Conservation (phyloP, 2,329 filamentous ascomycete genomes). For the Mollisiaceae sp. region DNA sequence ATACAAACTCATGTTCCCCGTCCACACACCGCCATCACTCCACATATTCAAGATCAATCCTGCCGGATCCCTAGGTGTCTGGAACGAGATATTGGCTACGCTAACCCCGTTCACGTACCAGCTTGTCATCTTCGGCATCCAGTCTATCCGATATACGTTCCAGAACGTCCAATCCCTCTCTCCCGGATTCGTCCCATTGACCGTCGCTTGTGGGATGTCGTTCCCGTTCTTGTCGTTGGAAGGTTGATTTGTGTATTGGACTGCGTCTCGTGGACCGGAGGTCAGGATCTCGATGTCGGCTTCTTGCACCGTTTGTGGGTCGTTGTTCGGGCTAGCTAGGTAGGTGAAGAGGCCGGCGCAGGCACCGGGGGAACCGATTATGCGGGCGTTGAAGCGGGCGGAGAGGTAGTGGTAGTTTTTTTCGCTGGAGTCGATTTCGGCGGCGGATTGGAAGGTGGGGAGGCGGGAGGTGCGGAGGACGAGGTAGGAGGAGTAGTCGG, state of each 20-base stretch:
- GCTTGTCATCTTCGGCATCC: slow-evolving; percentile 38
- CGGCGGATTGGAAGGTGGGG: slow-evolving; percentile 37
- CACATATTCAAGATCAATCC: slow-evolving; percentile 42
- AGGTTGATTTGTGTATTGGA: slow-evolving; percentile 43
- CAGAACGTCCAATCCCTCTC: slow-evolving; percentile 37
- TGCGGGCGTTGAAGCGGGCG: slow-evolving; percentile 38
- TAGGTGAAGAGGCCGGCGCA: slow-evolving; percentile 43
- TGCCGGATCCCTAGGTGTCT: slow-evolving; percentile 36
- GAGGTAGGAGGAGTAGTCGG: slow-evolving; percentile 38
- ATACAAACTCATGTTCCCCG: slow-evolving; percentile 38
- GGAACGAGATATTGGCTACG: slow-evolving; percentile 38
- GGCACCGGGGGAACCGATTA: slow-evolving; percentile 38
- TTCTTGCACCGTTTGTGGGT: slow-evolving; percentile 35
- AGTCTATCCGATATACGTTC: slow-evolving; percentile 41
- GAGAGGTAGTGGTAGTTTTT: slow-evolving; percentile 40
- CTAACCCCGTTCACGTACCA: slow-evolving; percentile 41
- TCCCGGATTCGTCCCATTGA: slow-evolving; percentile 33
- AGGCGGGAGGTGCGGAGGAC: slow-evolving; percentile 40
- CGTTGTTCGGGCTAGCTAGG: slow-evolving; percentile 17
- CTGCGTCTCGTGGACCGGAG: slow-evolving; percentile 31
- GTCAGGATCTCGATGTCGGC: slow-evolving; percentile 43
- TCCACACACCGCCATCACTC: slow-evolving; percentile 41
- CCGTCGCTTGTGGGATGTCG: slow-evolving; percentile 29
- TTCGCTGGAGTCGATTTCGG: slow-evolving; percentile 38
- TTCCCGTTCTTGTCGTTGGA: slow-evolving; percentile 33